A percentile compares a stretch with the other conserved stretches of the same genome.
phyloP scores from a whole-genome alignment of 192 early-diverging fungal genomes.

The Jimgerdemannia lactiflua region DNA sequence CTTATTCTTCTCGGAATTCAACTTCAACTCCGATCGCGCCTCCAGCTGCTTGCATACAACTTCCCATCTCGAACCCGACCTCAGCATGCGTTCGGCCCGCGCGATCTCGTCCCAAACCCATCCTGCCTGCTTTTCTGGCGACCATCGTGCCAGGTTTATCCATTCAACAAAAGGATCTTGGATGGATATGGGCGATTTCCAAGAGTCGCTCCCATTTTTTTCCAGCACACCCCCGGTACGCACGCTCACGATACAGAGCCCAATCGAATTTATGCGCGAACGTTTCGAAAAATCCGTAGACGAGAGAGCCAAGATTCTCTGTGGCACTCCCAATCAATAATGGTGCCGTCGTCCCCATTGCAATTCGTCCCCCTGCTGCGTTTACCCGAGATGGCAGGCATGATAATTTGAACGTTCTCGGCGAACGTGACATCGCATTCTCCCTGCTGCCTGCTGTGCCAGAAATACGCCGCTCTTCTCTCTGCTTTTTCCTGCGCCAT shows the following conservation, averaged over 20 bases:
- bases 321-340: neutral
- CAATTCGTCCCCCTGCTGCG: neutral
- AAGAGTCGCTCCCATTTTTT: neutral
- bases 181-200: neutral
- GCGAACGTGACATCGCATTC: constrained; percentile 6
- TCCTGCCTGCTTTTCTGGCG: neutral
- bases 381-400: neutral
- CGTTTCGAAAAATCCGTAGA: constrained; percentile 6
- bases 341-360: neutral
- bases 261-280: constrained; percentile 5
- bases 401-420: neutral
- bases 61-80: too few species aligned
- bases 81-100: neutral
- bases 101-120: neutral
- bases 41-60: too few species aligned
- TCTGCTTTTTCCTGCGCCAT: neutral
- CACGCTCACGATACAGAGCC: neutral
- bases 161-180: constrained; percentile 14
- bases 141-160: constrained; percentile 2
- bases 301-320: neutral
- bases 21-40: too few species aligned
- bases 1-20: too few species aligned
- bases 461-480: neutral
- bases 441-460: neutral
- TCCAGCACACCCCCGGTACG: neutral